Evolutionary conservation across 2,329 filamentous ascomycete genomes (phyloP), one percentile per base, ranked within the genome.

Genomic region (Diplodia corticola): DNA sequence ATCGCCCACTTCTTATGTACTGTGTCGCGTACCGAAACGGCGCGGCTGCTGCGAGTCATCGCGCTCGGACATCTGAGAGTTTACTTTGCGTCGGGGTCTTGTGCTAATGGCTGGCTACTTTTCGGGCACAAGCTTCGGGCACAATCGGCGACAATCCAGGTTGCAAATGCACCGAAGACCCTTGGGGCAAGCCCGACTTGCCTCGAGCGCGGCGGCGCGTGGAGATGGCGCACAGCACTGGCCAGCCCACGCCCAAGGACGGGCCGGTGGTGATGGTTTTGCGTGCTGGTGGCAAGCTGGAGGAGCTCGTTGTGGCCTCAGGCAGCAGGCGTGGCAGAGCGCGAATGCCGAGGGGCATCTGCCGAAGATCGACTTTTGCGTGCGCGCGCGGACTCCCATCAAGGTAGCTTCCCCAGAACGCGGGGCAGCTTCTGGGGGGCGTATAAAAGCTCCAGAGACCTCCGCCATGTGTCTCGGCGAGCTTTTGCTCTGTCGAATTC

Each of bases 351-450:
- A 63, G 35, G 64, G 55, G 26, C 24, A 24, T 63, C 46, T 66
- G 64, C 64, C 64, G 64, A 66, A 55, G 64, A 66, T 66, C 64
- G 54, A 40, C 64, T 66, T 49, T 46, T 35, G 64, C 35, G 64
- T 20, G 54, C 55, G 64, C 46, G 64, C 22, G 63, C 37, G 49
- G 40, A 22, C 57, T 63, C 64, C 64, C 64, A 66, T 63, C 64
- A 63, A 54, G 64, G 64, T 66, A 54, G 48, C 37, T 66, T n/a
- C 64, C 64, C 64, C 64, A 63, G 46, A 54, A 53, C 64, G 64
- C 64, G 55, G 64, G 64, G 64, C 51, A 61, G 53, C 46, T 26
- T 51, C 22, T 44, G 22, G 64, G 44, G 46, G 54, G 30, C 54
- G 24, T 66, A 60, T 66, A 66, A 51, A 66, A 44, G 22, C 35